Evolutionary conservation across 768 basidiomycete genomes (phyloP).

Genomic region (Rhodosporidiobolus odoratus): DNA sequence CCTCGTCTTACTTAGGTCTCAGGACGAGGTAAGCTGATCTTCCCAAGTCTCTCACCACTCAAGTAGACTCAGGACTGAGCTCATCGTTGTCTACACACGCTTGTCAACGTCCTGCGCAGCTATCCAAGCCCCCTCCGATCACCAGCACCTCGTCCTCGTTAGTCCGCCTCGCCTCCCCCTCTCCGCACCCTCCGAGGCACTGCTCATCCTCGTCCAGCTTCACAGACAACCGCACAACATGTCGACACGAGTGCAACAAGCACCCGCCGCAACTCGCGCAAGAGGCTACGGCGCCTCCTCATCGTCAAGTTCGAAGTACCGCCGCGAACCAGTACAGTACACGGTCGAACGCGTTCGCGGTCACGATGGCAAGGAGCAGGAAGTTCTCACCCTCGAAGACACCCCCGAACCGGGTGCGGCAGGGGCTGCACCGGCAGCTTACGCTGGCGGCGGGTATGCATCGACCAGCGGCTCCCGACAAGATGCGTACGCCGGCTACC

Average conservation of each 20-base stretch:
- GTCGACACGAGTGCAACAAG: background rate
- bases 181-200: no score
- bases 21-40: no score
- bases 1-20: no score
- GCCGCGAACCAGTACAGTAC: slow-evolving; percentile 12
- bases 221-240: slow-evolving; percentile 10
- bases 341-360: slow-evolving; percentile 16
- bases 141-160: no score
- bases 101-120: no score
- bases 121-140: no score
- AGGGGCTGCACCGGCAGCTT: background rate
- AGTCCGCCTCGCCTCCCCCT: no score
- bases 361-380: slow-evolving; percentile 21
- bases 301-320: background rate
- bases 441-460: background rate
- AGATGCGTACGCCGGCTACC: slow-evolving; percentile 11
- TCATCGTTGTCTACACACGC: no score
- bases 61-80: no score
- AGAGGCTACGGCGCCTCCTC: background rate
- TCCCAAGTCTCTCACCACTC: no score
- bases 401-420: slow-evolving; percentile 29
- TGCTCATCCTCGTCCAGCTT: background rate
- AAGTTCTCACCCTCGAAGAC: slow-evolving; percentile 38
- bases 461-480: slow-evolving; percentile 2
- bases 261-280: background rate